Conservation (phyloP, 2,329 filamentous ascomycete species). For the Nemania abortiva region DNA sequence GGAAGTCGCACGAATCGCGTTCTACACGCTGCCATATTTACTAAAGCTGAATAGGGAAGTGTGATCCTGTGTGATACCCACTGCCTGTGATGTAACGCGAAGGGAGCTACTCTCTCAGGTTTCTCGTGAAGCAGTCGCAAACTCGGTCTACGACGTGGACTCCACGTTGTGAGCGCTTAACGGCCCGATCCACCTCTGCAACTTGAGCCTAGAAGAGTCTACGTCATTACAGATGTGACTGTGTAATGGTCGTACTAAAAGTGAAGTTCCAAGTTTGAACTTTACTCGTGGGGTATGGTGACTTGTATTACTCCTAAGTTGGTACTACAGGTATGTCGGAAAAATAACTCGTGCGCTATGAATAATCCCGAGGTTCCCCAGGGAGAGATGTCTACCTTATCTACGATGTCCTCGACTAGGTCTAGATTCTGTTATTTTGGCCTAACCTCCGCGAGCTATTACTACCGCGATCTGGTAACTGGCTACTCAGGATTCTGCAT, state of each 20-base stretch:
- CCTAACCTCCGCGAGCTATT: neutral
- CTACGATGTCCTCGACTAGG: neutral
- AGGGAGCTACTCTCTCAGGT: neutral
- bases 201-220: neutral
- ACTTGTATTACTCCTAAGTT: neutral
- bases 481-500: neutral
- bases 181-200: neutral
- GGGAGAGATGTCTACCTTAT: neutral
- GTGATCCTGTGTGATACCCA: conserved; percentile 20
- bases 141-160: conserved; percentile 1
- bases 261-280: neutral
- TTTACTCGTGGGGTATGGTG: neutral
- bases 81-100: conserved; percentile 9
- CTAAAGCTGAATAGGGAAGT: conserved; percentile 10
- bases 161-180: conserved; percentile 5
- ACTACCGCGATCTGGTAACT: neutral
- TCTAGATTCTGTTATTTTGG: neutral
- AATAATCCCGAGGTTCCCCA: neutral
- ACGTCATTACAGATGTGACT: conserved; percentile 5
- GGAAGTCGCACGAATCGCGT: conserved; percentile 24
- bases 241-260: conserved; percentile 4
- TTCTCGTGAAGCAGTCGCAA: neutral
- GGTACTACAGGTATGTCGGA: neutral
- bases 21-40: conserved; percentile 6
- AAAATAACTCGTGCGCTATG: neutral